Percentiles rank a stretch among this genome's conserved stretches.
Evolutionary conservation across 495 filamentous ascomycete species (phyloP).

Genomic region (Aspergillus affinis): DNA sequence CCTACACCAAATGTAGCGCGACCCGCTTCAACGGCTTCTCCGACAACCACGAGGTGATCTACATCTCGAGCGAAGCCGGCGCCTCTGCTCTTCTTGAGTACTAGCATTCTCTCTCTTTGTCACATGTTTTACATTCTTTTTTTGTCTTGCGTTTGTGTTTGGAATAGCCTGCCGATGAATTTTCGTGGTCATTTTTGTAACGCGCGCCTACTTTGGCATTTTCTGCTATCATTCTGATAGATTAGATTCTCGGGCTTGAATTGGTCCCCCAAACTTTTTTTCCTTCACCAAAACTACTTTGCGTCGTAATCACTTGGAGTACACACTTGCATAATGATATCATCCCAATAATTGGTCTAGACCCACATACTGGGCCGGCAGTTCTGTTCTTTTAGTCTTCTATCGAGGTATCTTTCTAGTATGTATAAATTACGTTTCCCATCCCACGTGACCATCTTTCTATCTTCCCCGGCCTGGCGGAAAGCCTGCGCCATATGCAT

Average conservation of each 20-base stretch:
- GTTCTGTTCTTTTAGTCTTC: neutral
- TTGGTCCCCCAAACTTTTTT: neutral
- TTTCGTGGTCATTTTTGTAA: neutral
- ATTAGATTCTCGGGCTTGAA: slow-evolving; percentile 8
- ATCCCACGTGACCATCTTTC: too few species aligned
- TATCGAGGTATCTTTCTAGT: neutral
- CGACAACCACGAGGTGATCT: slow-evolving; percentile 87
- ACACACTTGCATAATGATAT: neutral
- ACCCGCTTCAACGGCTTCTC: slow-evolving; percentile 99
- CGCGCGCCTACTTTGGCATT: neutral
- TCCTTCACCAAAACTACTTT: neutral
- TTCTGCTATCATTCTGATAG: slow-evolving; percentile 1
- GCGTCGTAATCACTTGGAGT: neutral
- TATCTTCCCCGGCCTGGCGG: slow-evolving; percentile 6
- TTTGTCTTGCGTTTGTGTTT: slow-evolving; percentile 9
- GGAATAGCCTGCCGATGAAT: neutral
- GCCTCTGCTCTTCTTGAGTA: slow-evolving; percentile 72
- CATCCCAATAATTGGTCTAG: neutral
- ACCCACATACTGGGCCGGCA: too few species aligned
- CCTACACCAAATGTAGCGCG: slow-evolving; percentile 95
- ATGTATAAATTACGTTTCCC: neutral
- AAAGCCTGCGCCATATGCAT: slow-evolving; percentile 20
- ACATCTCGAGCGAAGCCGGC: slow-evolving; percentile 89
- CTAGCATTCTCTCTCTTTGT: slow-evolving; percentile 20
- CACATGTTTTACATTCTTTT: slow-evolving; percentile 3